Evolutionary conservation across 1,139 yeast genomes (phyloP).

Genomic region (Nakaseomyces kungkrabaensis): DNA sequence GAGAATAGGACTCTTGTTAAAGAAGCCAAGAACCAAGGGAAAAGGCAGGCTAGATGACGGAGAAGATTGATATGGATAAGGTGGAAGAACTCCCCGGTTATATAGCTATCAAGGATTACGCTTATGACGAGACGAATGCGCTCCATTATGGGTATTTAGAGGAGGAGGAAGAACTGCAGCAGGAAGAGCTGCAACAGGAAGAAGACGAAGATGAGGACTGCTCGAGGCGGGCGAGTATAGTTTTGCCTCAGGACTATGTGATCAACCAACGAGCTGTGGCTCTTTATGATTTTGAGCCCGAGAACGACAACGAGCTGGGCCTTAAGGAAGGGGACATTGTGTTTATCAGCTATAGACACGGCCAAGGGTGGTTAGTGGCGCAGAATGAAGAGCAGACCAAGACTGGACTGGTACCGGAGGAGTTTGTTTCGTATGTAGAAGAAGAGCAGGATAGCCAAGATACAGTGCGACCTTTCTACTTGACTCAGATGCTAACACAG

Average conservation of each 20-base stretch:
- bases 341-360: constrained; percentile 83
- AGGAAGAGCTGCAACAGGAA: constrained; percentile 1
- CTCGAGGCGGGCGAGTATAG: constrained; percentile 33
- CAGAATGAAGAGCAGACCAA: constrained; percentile 24
- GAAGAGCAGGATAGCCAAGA: constrained; percentile 18
- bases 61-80: constrained; percentile 4
- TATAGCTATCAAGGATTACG: constrained; percentile 63
- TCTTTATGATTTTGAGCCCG: constrained; percentile 80
- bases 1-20: too few relatives aligned
- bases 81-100: constrained; percentile 17
- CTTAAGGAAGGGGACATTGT: constrained; percentile 73
- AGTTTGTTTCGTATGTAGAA: constrained; percentile 58
- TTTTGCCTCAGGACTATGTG: constrained; percentile 27
- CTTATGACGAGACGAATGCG: constrained; percentile 58
- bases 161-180: constrained; percentile 9
- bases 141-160: constrained; percentile 46
- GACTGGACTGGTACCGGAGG: constrained; percentile 93
- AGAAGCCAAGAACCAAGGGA: background rate
- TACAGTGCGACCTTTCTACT: constrained; percentile 27
- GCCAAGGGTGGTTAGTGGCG: constrained; percentile 98
- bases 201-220: constrained; percentile 27
- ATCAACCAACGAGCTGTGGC: constrained; percentile 66
- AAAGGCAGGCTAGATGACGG: constrained; percentile 4
- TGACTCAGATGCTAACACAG: constrained; percentile 27
- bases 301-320: constrained; percentile 83